Conservation (phyloP, 495 filamentous ascomycete genomes). For the Aspergillus homomorphus region DNA sequence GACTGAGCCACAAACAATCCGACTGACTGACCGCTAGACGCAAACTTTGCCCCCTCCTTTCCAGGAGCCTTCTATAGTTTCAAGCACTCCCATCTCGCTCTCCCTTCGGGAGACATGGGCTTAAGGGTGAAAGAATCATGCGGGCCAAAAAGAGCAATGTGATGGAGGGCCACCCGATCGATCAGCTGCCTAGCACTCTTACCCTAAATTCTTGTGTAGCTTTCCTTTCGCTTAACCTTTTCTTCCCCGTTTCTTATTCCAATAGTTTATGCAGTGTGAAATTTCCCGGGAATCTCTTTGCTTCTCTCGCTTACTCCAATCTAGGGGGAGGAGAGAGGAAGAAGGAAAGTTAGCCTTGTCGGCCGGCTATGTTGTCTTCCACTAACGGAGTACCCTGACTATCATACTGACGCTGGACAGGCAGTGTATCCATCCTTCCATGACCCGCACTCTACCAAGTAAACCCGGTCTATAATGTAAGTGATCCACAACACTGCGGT, state of each 20-base stretch:
- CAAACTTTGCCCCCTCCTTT: no score
- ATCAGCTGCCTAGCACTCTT: conserved; percentile 1
- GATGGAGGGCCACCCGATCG: conserved; percentile 3
- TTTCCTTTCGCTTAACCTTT: neutral
- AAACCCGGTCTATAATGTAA: neutral
- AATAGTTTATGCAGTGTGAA: neutral
- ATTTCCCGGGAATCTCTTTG: neutral
- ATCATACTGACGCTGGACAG: neutral
- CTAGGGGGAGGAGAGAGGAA: neutral
- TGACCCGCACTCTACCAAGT: neutral
- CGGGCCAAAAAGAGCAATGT: conserved; percentile 1
- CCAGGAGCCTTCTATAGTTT: neutral
- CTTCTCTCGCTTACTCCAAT: neutral
- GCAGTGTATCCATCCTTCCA: neutral
- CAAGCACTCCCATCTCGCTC: no score
- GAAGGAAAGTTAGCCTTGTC: neutral
- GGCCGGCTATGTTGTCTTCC: neutral
- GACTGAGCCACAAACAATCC: neutral
- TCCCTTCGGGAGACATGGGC: neutral
- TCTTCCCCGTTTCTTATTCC: neutral
- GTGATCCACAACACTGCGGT: neutral
- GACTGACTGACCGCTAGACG: no score
- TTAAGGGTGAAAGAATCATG: neutral
- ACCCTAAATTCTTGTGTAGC: neutral
- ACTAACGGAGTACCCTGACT: neutral